A percentile compares a stretch with the other conserved stretches of the same genome.
Evolutionary conservation across 208 protist species (phyloP).

Genomic region (Angomonas desouzai): DNA sequence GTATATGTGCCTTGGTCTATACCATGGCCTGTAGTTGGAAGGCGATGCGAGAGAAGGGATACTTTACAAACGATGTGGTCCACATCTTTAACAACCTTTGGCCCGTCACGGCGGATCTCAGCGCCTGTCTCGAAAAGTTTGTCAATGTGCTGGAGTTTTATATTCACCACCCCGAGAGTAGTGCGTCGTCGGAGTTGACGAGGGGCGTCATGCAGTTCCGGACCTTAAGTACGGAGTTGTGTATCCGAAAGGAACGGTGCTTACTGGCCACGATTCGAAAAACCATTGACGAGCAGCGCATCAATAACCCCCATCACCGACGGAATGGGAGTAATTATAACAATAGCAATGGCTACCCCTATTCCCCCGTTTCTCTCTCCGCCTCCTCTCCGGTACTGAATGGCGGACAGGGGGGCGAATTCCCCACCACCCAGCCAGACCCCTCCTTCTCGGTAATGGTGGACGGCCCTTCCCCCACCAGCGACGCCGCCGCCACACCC

Average conservation of each 20-base stretch:
- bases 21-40: conserved; percentile 76
- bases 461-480: no score
- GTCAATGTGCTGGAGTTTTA: conserved; percentile 52
- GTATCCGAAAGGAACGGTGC: conserved; percentile 40
- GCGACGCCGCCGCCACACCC: neutral
- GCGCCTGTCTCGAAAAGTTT: conserved; percentile 46
- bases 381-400: neutral
- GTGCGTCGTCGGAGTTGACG: conserved; percentile 52
- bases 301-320: conserved; percentile 12
- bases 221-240: conserved; percentile 44
- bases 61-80: conserved; percentile 61
- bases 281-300: conserved; percentile 33
- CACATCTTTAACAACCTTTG: conserved; percentile 63
- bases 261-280: conserved; percentile 48
- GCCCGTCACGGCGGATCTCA: conserved; percentile 52
- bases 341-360: neutral
- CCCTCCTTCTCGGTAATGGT: conserved; percentile 5
- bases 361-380: conserved; percentile 2
- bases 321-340: neutral
- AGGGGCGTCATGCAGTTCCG: conserved; percentile 62
- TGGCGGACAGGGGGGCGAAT: neutral
- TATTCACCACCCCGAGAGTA: conserved; percentile 35
- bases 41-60: conserved; percentile 70
- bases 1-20: conserved; percentile 60
- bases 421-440: neutral